Conservation (phyloP, 139 green algal species). For the Nannochloris sp. region DNA sequence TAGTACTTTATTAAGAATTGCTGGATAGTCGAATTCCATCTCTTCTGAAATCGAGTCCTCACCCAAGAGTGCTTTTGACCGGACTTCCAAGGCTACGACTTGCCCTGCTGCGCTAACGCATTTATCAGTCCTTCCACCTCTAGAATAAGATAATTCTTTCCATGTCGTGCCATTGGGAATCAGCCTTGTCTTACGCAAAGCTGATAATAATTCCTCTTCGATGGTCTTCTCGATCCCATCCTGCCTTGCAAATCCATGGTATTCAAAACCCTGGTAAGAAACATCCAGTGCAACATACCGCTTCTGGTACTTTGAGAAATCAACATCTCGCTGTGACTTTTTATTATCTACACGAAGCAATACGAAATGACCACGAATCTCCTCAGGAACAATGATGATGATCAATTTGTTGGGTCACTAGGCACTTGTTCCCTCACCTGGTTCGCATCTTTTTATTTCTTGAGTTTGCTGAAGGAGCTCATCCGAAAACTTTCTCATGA, state of each 20-base stretch:
- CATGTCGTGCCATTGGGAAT: conserved; percentile 37
- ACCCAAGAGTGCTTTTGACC: conserved; percentile 36
- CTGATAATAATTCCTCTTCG: conserved; percentile 60
- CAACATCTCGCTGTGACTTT: conserved; percentile 12
- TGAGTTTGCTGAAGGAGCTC: no score
- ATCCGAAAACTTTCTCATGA: no score
- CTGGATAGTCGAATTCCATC: conserved; percentile 76
- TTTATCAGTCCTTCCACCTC: conserved; percentile 75
- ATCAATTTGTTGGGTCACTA: no score
- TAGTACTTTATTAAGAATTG: conserved; percentile 61
- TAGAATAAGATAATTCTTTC: conserved; percentile 53
- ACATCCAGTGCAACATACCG: conserved; percentile 74
- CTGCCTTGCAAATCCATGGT: conserved; percentile 75
- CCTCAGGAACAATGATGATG: no score
- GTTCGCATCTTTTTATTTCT: no score
- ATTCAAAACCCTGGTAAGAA: conserved; percentile 67
- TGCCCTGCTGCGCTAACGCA: conserved; percentile 70
- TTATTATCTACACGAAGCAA: not conserved
- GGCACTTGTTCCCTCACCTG: no score
- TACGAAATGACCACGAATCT: not conserved
- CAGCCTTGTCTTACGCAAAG: conserved; percentile 50
- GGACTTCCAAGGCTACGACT: conserved; percentile 70
- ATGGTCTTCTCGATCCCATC: conserved; percentile 54
- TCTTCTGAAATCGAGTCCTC: conserved; percentile 14
- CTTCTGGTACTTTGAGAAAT: conserved; percentile 25